Conservation (phyloP, 257 asterid species). For the Handroanthus guayacan region DNA sequence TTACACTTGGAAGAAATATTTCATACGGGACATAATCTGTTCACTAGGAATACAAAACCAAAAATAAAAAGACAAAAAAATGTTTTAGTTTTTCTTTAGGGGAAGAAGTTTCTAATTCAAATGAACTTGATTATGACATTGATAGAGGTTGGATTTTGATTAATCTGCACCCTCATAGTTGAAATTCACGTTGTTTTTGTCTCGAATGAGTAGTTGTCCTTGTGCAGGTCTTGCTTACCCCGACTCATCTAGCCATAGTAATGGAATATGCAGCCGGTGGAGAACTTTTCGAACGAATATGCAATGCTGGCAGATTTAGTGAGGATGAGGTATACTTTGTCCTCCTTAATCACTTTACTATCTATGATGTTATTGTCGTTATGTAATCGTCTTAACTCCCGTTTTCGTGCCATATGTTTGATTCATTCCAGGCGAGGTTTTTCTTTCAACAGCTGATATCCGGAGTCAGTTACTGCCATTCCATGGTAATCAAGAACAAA, state of each 20-base stretch:
- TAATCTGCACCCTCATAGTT: background rate
- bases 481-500: constrained; percentile 54
- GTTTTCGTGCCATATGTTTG: background rate
- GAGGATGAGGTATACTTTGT: constrained; percentile 68
- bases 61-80: too few relatives aligned
- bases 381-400: background rate
- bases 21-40: background rate
- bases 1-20: background rate
- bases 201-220: background rate
- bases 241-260: constrained; percentile 76
- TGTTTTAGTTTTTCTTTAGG: background rate
- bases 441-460: constrained; percentile 81
- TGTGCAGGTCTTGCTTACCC: constrained; percentile 71
- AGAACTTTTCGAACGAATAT: constrained; percentile 75
- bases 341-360: background rate
- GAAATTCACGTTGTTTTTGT: too few relatives aligned
- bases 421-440: constrained; percentile 66
- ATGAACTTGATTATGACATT: background rate
- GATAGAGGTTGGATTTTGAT: background rate
- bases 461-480: constrained; percentile 84
- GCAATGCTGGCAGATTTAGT: constrained; percentile 77
- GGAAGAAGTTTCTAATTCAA: background rate
- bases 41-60: too few relatives aligned
- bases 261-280: constrained; percentile 92
- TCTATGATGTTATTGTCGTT: too few relatives aligned